Conservation (phyloP, 768 basidiomycete genomes). For the Kwoniella dendrophila region DNA sequence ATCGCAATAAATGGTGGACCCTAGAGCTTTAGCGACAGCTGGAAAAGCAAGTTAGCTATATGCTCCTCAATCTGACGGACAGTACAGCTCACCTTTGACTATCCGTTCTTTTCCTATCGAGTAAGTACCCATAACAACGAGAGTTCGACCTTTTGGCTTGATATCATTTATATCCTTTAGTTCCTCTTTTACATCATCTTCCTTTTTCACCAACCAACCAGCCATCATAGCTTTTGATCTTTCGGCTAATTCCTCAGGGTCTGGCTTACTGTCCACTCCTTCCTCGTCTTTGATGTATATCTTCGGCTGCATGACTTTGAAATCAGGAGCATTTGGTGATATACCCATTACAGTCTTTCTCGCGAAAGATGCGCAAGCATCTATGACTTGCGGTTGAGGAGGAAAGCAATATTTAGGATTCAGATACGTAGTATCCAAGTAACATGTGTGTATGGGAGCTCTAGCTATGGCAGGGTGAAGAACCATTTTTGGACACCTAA, state of each 20-base stretch:
- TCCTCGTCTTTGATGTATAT: conserved; percentile 29
- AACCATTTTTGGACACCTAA: conserved; percentile 84
- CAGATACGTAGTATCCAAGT: conserved; percentile 94
- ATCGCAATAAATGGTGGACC: conserved; percentile 86
- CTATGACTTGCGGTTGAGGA: conserved; percentile 89
- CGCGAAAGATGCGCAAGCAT: conserved; percentile 85
- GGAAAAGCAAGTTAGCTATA: conserved; percentile 15
- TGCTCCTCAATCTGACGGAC: neutral
- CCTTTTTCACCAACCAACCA: conserved; percentile 58
- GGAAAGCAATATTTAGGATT: conserved; percentile 94
- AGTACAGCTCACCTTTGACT: conserved; percentile 71
- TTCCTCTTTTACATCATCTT: conserved; percentile 37
- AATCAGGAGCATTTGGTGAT: conserved; percentile 32
- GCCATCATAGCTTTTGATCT: conserved; percentile 46
- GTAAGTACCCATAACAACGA: conserved; percentile 67
- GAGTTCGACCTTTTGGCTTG: conserved; percentile 45
- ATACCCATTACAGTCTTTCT: conserved; percentile 60
- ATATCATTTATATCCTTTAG: conserved; percentile 26
- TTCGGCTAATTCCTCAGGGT: conserved; percentile 56
- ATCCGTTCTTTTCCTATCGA: conserved; percentile 97
- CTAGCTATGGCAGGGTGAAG: conserved; percentile 79
- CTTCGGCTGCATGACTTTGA: conserved; percentile 27
- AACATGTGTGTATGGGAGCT: conserved; percentile 81
- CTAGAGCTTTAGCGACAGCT: conserved; percentile 83
- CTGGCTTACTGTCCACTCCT: conserved; percentile 40